Evolutionary conservation across 139 green algal genomes (phyloP).

Genomic region (Diplosphaera chodatii): DNA sequence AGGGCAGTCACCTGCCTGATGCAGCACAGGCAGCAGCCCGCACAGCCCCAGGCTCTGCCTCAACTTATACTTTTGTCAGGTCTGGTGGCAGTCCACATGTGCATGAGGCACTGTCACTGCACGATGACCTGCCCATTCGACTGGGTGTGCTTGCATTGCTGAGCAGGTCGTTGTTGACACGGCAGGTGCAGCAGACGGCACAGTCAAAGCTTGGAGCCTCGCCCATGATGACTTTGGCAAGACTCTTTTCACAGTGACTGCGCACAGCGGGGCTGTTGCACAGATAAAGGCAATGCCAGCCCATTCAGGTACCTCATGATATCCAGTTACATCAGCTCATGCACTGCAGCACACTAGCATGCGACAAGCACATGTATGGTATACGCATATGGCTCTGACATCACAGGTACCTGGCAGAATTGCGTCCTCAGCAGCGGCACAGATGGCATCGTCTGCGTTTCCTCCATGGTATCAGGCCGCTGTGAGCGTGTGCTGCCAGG

Average conservation of each 20-base stretch:
- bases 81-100: not conserved
- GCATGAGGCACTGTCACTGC: too few species aligned
- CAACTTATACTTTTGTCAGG: not conserved
- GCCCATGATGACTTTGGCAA: not conserved
- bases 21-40: not conserved
- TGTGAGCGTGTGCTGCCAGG: constrained; percentile 2
- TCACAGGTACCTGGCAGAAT: not conserved
- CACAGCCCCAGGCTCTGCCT: not conserved
- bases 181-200: not conserved
- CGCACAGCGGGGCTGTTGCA: not conserved
- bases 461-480: not conserved
- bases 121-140: not conserved
- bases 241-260: not conserved
- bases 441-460: not conserved
- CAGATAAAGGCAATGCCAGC: not conserved
- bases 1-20: not conserved
- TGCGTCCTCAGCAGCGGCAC: not conserved
- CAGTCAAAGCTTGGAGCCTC: not conserved
- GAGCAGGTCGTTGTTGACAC: too few species aligned
- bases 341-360: too few species aligned
- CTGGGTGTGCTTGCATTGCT: too few species aligned
- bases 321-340: not conserved
- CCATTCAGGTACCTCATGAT: not conserved
- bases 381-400: too few species aligned
- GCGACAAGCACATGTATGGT: not conserved